A percentile compares a stretch with the other conserved stretches of the same genome.
These are phyloP conservation scores for Colletotrichum liaoningense DNA, from an alignment of 2,329 filamentous ascomycete genomes.

Conservation along the genomic window DNA sequence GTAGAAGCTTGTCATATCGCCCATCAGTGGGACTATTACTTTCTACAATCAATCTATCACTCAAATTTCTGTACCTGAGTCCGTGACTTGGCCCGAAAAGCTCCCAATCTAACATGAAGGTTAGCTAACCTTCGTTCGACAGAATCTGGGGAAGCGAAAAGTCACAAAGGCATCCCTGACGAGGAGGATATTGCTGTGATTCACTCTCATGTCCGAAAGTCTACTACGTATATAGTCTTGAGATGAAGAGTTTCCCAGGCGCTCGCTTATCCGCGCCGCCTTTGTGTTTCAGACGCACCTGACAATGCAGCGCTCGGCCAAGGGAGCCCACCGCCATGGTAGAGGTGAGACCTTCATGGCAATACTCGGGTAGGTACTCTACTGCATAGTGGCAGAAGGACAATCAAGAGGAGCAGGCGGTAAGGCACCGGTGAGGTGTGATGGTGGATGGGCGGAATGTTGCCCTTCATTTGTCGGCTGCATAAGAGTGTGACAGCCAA, in stretches of 20 bases:
- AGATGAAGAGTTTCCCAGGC: background rate
- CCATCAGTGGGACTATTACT: no score
- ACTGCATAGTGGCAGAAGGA: background rate
- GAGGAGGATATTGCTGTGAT: background rate
- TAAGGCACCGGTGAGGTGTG: background rate
- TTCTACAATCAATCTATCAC: no score
- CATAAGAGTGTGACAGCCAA: conserved; percentile 8
- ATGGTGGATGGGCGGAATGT: background rate
- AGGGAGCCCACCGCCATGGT: background rate
- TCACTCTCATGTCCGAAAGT: background rate
- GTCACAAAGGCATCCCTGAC: background rate
- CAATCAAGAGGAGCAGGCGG: background rate
- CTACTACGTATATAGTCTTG: background rate
- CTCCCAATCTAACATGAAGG: background rate
- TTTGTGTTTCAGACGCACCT: background rate
- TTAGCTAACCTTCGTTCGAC: background rate
- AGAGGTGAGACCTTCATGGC: background rate
- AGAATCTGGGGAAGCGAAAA: conserved; percentile 3
- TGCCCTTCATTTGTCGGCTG: background rate
- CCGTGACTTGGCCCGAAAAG: no score
- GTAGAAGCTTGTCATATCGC: no score
- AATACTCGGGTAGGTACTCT: background rate
- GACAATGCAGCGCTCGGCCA: background rate
- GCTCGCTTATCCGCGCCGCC: background rate
- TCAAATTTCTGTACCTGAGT: no score